Evolutionary conservation across 202 grass and related monocot genomes (phyloP), one percentile per base, ranked within the genome.

Genomic region (Saccharum hybrid): DNA sequence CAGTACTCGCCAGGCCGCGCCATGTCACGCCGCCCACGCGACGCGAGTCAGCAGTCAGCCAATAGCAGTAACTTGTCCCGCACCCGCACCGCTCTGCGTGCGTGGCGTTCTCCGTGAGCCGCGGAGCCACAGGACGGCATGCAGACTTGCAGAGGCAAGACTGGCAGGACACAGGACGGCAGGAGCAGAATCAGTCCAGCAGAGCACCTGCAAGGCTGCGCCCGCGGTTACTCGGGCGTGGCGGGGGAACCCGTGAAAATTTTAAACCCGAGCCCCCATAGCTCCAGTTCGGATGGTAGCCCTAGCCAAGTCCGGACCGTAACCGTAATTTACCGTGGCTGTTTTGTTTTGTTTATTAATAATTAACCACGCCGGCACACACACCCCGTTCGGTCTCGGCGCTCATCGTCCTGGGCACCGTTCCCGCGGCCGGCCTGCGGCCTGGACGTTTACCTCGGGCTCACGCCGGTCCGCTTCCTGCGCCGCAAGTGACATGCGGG

Each of bases 271-370:
- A 65, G 45, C n/a, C 43, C 9, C 10, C 18, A 0, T 22, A 10
- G 21, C 21, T 4, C 57, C 3, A 23, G 14, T 51, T 3, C 72
- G 16, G 16, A 11, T 11, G 38, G 31, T 68, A 14, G 63, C 14
- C 51, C 68, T 39, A 75, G 13, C 21, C 45, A 23, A 34, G 56
- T 75, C 63, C 37, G 67, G 77, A 70, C 66, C 72, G 82, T 56
- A 76, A 77, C 72, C 66, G 82, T 56, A 72, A 77, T 84, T 86
- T 54, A 81, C 80, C 76, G 87, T 19, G 72, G 62, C 21, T 61
- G 39, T 92, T 79, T 78, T 74, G 85, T 77, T 70, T n/a, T 10
- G 71, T 12, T 54, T 54, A 18, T 52, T 34, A 34, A 12, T 4
- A 4, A 28, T 28, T 9, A 59, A 54, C 67, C 66, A 57, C 28